Conservation (phyloP, 768 basidiomycete species). For the Russula dissimulans region DNA sequence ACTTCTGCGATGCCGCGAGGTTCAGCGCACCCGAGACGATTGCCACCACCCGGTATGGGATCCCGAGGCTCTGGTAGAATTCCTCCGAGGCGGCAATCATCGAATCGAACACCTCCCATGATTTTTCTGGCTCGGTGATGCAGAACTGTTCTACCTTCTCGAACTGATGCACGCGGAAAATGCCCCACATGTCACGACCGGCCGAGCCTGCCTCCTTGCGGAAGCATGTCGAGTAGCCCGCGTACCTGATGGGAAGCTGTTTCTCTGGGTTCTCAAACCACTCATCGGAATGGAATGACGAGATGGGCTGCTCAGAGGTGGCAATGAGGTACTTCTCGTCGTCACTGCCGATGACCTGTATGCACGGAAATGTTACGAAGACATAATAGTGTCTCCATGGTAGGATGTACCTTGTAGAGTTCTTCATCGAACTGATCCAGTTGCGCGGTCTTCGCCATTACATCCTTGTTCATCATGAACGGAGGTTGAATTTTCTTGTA, state of each 20-base stretch:
- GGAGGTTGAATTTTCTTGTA: slow-evolving; percentile 97
- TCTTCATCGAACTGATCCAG: slow-evolving; percentile 98
- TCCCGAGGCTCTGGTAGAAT: slow-evolving; percentile 91
- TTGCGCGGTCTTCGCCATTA: slow-evolving; percentile 97
- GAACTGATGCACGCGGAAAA: slow-evolving; percentile 99
- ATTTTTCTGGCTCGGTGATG: slow-evolving; percentile 89
- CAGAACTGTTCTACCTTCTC: slow-evolving; percentile 98
- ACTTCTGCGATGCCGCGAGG: slow-evolving; percentile 94
- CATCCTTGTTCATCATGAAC: slow-evolving; percentile 97
- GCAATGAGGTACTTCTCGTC: slow-evolving; percentile 99
- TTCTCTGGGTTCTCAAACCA: slow-evolving; percentile 93
- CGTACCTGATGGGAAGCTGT: slow-evolving; percentile 87
- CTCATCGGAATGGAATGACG: slow-evolving; percentile 89
- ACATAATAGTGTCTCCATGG: neutral
- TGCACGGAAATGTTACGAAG: neutral
- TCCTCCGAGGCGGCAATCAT: slow-evolving; percentile 88
- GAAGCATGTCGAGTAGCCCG: slow-evolving; percentile 93
- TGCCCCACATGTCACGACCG: slow-evolving; percentile 98
- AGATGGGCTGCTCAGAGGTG: slow-evolving; percentile 98
- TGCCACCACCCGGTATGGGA: slow-evolving; percentile 87
- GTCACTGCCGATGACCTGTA: slow-evolving; percentile 72
- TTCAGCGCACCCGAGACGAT: slow-evolving; percentile 97
- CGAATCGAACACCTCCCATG: slow-evolving; percentile 86
- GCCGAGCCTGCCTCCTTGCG: slow-evolving; percentile 97
- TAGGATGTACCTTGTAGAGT: slow-evolving; percentile 76